Base-by-base conservation (phyloP, 148 eudicot species). In the Drosera capensis region DNA sequence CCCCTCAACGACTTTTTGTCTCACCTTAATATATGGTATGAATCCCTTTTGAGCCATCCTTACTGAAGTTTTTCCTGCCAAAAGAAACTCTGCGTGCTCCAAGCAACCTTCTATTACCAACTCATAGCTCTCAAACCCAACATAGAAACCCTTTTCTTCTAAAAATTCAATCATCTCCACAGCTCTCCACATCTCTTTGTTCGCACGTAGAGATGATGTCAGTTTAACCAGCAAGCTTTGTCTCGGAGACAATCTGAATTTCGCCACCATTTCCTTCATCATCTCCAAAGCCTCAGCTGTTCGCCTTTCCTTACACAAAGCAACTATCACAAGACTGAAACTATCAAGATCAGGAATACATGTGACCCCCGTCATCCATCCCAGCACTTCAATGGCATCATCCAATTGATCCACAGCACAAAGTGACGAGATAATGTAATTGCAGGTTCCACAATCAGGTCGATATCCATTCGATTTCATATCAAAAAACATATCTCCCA, bases 1-100 rank as follows among this genome's bases (percentile, higher is more conserved):
- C 38, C 86, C 94, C 50, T 82, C 86, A 34, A 87, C 59, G 43
- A 82, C 67, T 66, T 74, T 79, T 43, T 71, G 90, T 60, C 96
- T 77, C 48, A 65, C 71, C 54, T 58, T 64, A 23, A 87, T 74
- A 60, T 67, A 74, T 1, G 94, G 96, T 55, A 87, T 79, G 40
- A 67, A 70, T 24, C 94, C 96, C 65, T 63, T 72, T 25, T 48
- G 70, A 8, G 78, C 68, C 90, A 87, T 87, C 44, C 68, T 25
- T 55, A 72, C 58, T 36, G 43, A 74, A 47, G 74, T 56, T 59
- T 82, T 87, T 37, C 85, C 96, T 0, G 80, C 94, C 71, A 79
- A 58, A 52, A 79, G 67, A 60, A 68, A 82, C 55, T 72, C 68
- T 13, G 52, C 41, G 53, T 58, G 53, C 45, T 82, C 85, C 59